Percentiles rank a stretch among this genome's conserved stretches.
phyloP scores from a whole-genome alignment of 768 basidiomycete species.

The Trametes coccinea region DNA sequence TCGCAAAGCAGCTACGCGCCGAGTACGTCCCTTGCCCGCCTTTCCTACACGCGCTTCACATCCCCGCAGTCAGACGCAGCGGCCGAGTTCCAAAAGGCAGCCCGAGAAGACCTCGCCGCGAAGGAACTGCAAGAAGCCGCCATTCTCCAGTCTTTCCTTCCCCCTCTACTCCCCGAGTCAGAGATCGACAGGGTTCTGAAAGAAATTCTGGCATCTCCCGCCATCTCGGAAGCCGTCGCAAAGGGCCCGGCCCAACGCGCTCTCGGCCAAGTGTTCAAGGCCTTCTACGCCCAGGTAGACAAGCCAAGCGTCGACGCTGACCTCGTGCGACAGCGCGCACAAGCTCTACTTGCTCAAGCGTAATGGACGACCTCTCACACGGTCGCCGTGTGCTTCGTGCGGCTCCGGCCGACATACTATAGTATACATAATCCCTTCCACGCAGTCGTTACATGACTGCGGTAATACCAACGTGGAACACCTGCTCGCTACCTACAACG shows the following conservation, averaged over 20 bases:
- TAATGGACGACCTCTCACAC: background rate
- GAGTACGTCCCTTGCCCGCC: slow-evolving; percentile 45
- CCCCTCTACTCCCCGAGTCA: slow-evolving; percentile 55
- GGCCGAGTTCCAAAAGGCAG: slow-evolving; percentile 52
- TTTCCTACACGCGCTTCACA: background rate
- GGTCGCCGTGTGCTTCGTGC: too few species aligned
- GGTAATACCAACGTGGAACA: too few species aligned
- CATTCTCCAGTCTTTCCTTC: slow-evolving; percentile 56
- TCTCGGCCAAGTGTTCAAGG: slow-evolving; percentile 56
- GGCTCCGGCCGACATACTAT: too few species aligned
- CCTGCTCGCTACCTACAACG: too few species aligned
- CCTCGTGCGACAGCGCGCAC: slow-evolving; percentile 54
- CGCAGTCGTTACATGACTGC: too few species aligned
- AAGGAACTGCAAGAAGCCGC: slow-evolving; percentile 61
- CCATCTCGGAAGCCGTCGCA: slow-evolving; percentile 25
- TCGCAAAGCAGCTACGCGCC: slow-evolving; percentile 56
- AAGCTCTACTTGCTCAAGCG: slow-evolving; percentile 36
- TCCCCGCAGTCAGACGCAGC: slow-evolving; percentile 58
- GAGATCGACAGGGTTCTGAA: slow-evolving; percentile 56
- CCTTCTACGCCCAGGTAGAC: slow-evolving; percentile 63
- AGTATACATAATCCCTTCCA: too few species aligned
- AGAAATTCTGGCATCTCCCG: slow-evolving; percentile 39
- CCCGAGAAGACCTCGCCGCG: slow-evolving; percentile 64
- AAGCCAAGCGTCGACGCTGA: slow-evolving; percentile 56
- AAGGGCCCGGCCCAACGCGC: slow-evolving; percentile 36